Percentiles rank a stretch among this genome's conserved stretches.
Conservation (phyloP, 192 early-diverging fungal genomes). For the Gigaspora rosea region DNA sequence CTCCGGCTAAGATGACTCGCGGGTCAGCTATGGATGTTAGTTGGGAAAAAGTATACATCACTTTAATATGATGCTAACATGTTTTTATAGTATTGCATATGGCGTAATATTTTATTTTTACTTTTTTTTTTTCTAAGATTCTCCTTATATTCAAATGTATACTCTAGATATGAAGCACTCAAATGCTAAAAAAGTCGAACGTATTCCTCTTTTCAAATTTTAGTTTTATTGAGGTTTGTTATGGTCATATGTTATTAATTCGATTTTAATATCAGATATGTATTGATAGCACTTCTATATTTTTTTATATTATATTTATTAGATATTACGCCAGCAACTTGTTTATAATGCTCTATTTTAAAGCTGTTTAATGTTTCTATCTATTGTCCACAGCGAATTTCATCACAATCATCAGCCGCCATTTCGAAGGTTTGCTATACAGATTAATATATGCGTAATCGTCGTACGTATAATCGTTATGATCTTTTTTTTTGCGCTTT, state of each 20-base stretch:
- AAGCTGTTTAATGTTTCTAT: conserved; percentile 30
- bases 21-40: background rate
- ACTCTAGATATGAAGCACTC: background rate
- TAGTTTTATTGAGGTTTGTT: conserved; percentile 16
- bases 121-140: conserved; percentile 9
- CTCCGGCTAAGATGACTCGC: background rate
- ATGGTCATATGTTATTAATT: background rate
- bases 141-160: background rate
- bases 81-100: background rate
- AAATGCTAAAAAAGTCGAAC: conserved; percentile 23
- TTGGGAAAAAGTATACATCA: conserved; percentile 20
- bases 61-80: no score
- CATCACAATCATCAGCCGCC: background rate
- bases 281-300: background rate
- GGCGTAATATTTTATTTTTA: background rate
- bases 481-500: no score
- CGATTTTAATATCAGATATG: background rate
- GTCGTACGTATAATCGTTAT: no score
- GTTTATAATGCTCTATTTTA: conserved; percentile 25
- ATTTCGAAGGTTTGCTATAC: conserved; percentile 13
- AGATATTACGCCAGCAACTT: conserved; percentile 30
- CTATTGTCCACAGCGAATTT: background rate
- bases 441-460: no score
- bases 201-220: conserved; percentile 24
- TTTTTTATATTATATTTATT: background rate